phyloP scores from a whole-genome alignment of 495 filamentous ascomycete genomes.

The Aspergillus bridgeri region DNA sequence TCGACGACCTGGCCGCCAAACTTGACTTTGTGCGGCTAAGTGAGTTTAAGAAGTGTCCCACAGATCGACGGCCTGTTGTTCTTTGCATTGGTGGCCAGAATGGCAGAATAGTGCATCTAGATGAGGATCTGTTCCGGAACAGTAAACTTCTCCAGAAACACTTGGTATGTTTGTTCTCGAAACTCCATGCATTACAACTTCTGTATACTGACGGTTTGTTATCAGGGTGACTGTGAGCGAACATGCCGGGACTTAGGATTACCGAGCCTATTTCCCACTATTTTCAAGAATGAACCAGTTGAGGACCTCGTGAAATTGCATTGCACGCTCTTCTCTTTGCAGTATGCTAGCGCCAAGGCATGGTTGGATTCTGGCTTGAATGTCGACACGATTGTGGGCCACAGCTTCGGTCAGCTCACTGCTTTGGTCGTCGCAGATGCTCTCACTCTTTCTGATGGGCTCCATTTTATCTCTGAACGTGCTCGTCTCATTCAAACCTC shows the following conservation, averaged over 20 bases:
- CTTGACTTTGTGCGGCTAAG: too few species aligned
- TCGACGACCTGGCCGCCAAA: too few species aligned
- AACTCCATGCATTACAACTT: not conserved
- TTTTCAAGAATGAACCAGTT: slow-evolving; percentile 40
- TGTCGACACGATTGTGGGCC: slow-evolving; percentile 40
- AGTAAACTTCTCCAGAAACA: slow-evolving; percentile 29
- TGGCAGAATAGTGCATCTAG: too few species aligned
- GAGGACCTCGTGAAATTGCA: slow-evolving; percentile 40
- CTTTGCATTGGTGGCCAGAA: too few species aligned
- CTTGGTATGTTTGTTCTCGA: slow-evolving; percentile 19
- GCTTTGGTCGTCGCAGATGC: slow-evolving; percentile 41
- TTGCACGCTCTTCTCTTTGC: slow-evolving; percentile 41
- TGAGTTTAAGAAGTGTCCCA: too few species aligned
- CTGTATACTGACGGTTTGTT: not conserved
- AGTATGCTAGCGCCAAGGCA: slow-evolving; percentile 45
- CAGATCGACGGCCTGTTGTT: too few species aligned
- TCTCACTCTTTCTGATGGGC: slow-evolving; percentile 32
- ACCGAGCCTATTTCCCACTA: slow-evolving; percentile 37
- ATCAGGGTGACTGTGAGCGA: slow-evolving; percentile 35
- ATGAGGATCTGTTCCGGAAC: too few species aligned
- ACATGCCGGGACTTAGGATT: slow-evolving; percentile 24
- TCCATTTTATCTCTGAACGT: slow-evolving; percentile 38
- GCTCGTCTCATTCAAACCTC: slow-evolving; percentile 32
- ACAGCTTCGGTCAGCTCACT: slow-evolving; percentile 54
- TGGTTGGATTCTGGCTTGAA: slow-evolving; percentile 51